phyloP scores from a whole-genome alignment of 2,329 filamentous ascomycete genomes.

The Aspergillus pseudoviridinutans region DNA sequence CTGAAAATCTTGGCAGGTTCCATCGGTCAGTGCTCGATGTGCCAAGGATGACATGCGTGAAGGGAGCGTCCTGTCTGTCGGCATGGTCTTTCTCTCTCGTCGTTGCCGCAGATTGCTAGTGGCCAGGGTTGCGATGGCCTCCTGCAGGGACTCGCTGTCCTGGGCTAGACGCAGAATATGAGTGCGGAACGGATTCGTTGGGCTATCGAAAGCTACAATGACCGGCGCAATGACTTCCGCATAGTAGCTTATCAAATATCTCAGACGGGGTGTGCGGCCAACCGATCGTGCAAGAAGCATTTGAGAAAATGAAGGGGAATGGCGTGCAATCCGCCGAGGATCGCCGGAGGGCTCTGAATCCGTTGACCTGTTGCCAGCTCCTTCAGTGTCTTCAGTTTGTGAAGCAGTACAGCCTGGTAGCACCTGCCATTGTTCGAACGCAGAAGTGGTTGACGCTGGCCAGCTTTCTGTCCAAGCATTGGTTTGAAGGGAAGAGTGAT shows the following conservation, averaged over 20 bases:
- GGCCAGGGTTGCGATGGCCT: slow-evolving; percentile 84
- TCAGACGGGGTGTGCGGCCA: slow-evolving; percentile 69
- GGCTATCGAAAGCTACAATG: slow-evolving; percentile 85
- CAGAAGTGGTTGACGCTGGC: not conserved
- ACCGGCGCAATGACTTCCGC: slow-evolving; percentile 87
- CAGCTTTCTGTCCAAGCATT: not conserved
- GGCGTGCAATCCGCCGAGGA: slow-evolving; percentile 17
- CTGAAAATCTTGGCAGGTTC: slow-evolving; percentile 31
- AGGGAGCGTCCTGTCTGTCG: slow-evolving; percentile 50
- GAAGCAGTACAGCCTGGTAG: not conserved
- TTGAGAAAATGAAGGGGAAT: slow-evolving; percentile 33
- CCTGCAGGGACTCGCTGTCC: slow-evolving; percentile 77
- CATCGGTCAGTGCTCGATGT: slow-evolving; percentile 40
- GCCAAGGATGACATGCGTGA: slow-evolving; percentile 47
- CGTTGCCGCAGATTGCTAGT: slow-evolving; percentile 87
- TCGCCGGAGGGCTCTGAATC: not conserved
- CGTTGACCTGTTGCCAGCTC: not conserved
- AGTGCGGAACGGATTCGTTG: slow-evolving; percentile 78
- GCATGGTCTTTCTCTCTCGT: slow-evolving; percentile 53
- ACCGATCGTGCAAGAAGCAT: slow-evolving; percentile 45
- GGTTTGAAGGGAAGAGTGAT: not conserved
- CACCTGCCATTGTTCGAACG: not conserved
- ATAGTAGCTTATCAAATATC: slow-evolving; percentile 90
- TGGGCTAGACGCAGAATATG: slow-evolving; percentile 76
- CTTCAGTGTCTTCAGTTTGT: slow-evolving; percentile 1